A percentile compares a stretch with the other conserved stretches of the same genome.
Evolutionary conservation across 129 eudicot genomes (phyloP).

Genomic region (Flaveria trinervia): DNA sequence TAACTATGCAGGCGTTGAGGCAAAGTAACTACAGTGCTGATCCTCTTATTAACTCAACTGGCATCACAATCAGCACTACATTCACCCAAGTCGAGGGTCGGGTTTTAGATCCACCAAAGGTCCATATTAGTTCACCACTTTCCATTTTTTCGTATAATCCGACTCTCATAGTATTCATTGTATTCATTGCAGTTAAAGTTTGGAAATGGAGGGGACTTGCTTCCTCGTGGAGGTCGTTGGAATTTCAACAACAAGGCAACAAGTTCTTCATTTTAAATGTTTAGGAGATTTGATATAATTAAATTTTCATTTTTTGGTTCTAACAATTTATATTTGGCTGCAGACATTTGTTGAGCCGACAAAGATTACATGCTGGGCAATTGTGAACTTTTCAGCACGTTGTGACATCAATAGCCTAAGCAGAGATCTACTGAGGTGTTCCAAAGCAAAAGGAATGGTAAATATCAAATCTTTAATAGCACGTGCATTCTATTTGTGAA

Average conservation of each 20-base stretch:
- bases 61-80: conserved; percentile 51
- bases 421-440: conserved; percentile 46
- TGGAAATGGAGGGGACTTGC: conserved; percentile 64
- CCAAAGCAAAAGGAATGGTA: conserved; percentile 68
- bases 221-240: conserved; percentile 79
- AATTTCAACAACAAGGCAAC: conserved; percentile 66
- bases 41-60: conserved; percentile 71
- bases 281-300: neutral
- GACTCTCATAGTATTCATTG: conserved; percentile 23
- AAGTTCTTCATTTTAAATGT: neutral
- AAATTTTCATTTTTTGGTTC: neutral
- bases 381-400: conserved; percentile 85
- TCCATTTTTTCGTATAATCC: neutral
- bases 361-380: conserved; percentile 53
- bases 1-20: conserved; percentile 27
- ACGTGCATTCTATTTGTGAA: neutral
- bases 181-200: conserved; percentile 50
- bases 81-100: conserved; percentile 79
- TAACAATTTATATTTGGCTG: neutral
- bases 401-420: conserved; percentile 44
- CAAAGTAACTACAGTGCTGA: conserved; percentile 52
- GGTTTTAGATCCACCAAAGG: conserved; percentile 72
- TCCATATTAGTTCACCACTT: conserved; percentile 17
- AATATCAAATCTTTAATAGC: conserved; percentile 17
- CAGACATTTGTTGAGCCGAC: conserved; percentile 64